These are phyloP conservation scores for Ceratocystiopsis brevicomis DNA, from an alignment of 2,329 filamentous ascomycete species.

Conservation along the genomic window DNA sequence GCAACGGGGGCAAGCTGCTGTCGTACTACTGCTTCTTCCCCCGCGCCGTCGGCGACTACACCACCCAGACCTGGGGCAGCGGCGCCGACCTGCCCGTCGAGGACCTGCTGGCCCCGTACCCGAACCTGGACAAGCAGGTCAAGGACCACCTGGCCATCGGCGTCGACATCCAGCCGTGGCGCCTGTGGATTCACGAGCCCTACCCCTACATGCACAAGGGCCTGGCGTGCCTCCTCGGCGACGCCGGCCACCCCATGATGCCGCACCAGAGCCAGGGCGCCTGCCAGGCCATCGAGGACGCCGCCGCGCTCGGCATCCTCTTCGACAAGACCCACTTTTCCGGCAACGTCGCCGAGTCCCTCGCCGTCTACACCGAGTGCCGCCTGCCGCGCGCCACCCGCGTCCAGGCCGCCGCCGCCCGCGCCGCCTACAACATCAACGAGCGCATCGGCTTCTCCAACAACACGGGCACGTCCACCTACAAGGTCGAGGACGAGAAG, in stretches of 20 bases:
- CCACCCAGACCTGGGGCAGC: conserved; percentile 32
- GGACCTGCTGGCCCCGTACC: conserved; percentile 41
- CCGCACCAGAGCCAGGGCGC: conserved; percentile 46
- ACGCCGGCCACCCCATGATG: conserved; percentile 40
- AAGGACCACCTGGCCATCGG: conserved; percentile 37
- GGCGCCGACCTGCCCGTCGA: conserved; percentile 19
- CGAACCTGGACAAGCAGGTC: conserved; percentile 38
- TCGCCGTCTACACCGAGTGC: conserved; percentile 32
- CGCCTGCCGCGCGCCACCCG: conserved; percentile 34
- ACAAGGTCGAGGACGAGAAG: conserved; percentile 42
- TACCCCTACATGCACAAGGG: conserved; percentile 34
- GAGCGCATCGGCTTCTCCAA: conserved; percentile 45
- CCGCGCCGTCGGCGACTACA: conserved; percentile 38
- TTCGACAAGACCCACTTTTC: conserved; percentile 30
- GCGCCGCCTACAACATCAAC: conserved; percentile 41
- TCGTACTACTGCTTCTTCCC: conserved; percentile 53
- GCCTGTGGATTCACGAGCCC: conserved; percentile 30
- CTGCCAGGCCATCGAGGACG: conserved; percentile 50
- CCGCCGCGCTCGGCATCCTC: conserved; percentile 41
- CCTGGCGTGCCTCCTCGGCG: conserved; percentile 39
- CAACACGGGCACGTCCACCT: conserved; percentile 35
- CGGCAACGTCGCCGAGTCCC: conserved; percentile 27
- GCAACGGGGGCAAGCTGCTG: conserved; percentile 36
- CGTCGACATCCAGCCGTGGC: conserved; percentile 44
- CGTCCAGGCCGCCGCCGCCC: conserved; percentile 37